phyloP scores from a whole-genome alignment of 352 stramenopile genomes.

The Globisporangium nodosum region DNA sequence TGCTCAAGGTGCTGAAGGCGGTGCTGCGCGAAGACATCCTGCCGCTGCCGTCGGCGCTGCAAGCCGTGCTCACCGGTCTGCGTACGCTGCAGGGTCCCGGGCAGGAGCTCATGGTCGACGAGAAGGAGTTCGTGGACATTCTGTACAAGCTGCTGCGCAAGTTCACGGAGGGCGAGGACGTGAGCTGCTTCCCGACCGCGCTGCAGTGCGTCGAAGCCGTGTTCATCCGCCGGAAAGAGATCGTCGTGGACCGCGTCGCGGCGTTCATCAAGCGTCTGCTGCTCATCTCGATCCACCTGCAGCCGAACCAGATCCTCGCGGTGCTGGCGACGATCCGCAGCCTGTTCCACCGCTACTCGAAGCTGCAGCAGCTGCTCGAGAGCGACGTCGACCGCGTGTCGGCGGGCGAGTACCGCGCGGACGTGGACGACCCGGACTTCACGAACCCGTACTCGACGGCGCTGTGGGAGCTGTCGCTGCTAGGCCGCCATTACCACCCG shows the following conservation, averaged over 20 bases:
- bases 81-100: conserved; percentile 91
- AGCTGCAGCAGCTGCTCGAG: conserved; percentile 92
- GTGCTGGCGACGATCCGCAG: conserved; percentile 86
- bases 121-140: conserved; percentile 95
- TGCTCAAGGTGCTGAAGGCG: conserved; percentile 94
- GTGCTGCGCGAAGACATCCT: conserved; percentile 81
- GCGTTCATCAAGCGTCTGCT: conserved; percentile 94
- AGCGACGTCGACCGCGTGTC: conserved; percentile 94
- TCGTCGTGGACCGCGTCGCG: conserved; percentile 91
- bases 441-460: conserved; percentile 93
- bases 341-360: conserved; percentile 91
- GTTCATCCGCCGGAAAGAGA: conserved; percentile 93
- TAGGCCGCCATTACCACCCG: conserved; percentile 86
- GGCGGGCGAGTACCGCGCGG: conserved; percentile 88
- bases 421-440: conserved; percentile 93
- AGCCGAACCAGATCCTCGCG: conserved; percentile 76
- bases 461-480: conserved; percentile 90
- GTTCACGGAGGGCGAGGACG: conserved; percentile 59
- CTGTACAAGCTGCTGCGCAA: conserved; percentile 88
- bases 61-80: conserved; percentile 91
- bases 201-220: conserved; percentile 91
- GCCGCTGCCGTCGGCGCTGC: conserved; percentile 57
- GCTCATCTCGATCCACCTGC: conserved; percentile 84
- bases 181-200: conserved; percentile 58
- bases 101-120: conserved; percentile 94